Evolutionary conservation across 768 basidiomycete genomes (phyloP).

Genomic region (button mushroom (Agaricus bisporus)): DNA sequence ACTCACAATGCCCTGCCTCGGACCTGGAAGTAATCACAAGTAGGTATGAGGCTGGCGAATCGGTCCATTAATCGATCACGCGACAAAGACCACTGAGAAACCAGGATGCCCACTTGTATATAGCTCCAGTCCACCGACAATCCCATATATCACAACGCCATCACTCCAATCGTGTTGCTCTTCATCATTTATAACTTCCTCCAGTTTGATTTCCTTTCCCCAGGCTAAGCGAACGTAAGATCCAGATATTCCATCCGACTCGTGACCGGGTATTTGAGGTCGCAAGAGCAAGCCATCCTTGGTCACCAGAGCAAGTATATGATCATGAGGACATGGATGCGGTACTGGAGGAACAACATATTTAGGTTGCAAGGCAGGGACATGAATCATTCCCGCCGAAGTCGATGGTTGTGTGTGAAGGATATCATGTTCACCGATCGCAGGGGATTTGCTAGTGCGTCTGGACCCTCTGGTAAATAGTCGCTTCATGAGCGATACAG

Average conservation of each 20-base stretch:
- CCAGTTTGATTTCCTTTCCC: conserved; percentile 48
- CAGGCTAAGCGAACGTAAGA: conserved; percentile 41
- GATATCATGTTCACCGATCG: background rate
- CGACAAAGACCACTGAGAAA: conserved; percentile 3
- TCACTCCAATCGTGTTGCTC: conserved; percentile 46
- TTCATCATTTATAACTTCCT: conserved; percentile 38
- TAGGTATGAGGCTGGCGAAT: conserved; percentile 59
- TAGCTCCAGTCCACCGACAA: conserved; percentile 68
- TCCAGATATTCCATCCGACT: conserved; percentile 9
- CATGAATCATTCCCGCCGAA: background rate
- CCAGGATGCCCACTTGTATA: conserved; percentile 50
- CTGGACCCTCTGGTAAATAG: conserved; percentile 35
- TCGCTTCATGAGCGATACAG: conserved; percentile 29
- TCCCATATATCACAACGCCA: conserved; percentile 61
- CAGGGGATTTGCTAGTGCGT: background rate
- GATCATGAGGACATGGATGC: conserved; percentile 69
- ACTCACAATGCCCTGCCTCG: conserved; percentile 64
- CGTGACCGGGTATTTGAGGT: conserved; percentile 36
- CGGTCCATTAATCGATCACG: conserved; percentile 9
- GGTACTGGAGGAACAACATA: conserved; percentile 61
- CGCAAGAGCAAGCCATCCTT: conserved; percentile 61
- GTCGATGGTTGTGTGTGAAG: background rate
- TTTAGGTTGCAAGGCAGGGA: conserved; percentile 51
- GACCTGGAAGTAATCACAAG: conserved; percentile 62
- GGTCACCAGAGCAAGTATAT: conserved; percentile 57